These are phyloP conservation scores for Tetramitus jugosus DNA, from an alignment of 208 protist genomes.

Conservation along the genomic window DNA sequence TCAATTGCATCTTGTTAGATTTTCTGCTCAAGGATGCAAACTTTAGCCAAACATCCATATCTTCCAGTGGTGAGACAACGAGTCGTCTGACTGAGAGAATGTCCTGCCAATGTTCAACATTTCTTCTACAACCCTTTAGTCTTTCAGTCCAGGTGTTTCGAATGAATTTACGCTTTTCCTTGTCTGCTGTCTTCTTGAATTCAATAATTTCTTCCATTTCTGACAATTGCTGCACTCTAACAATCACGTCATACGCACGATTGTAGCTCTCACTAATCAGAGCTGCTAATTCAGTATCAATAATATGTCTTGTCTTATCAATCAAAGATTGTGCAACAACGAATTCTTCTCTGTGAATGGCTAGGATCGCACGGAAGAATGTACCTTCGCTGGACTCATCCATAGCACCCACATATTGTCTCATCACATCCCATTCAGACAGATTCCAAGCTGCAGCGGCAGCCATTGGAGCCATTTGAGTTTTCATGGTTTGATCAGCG, in stretches of 20 bases:
- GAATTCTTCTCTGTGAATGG: constrained; percentile 24
- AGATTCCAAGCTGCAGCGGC: constrained; percentile 90
- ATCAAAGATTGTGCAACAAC: constrained; percentile 42
- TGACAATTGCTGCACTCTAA: constrained; percentile 93
- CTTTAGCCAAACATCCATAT: constrained; percentile 92
- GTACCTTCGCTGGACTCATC: constrained; percentile 72
- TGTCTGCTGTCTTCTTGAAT: constrained; percentile 69
- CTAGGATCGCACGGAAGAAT: constrained; percentile 42
- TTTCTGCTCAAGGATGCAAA: constrained; percentile 87
- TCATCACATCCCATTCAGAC: constrained; percentile 78
- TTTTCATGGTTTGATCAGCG: constrained; percentile 27
- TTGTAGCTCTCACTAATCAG: constrained; percentile 93
- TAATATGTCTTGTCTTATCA: constrained; percentile 44
- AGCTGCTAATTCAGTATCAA: constrained; percentile 62
- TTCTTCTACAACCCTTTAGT: constrained; percentile 66
- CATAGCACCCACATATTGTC: constrained; percentile 71
- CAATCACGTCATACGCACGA: constrained; percentile 89
- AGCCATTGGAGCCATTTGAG: constrained; percentile 77
- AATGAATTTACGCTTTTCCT: constrained; percentile 45
- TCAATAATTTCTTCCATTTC: constrained; percentile 96
- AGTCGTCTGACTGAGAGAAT: constrained; percentile 90
- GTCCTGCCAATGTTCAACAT: constrained; percentile 91
- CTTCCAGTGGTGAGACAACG: constrained; percentile 74
- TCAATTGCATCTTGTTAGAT: constrained; percentile 60
- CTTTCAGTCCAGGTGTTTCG: constrained; percentile 71